A percentile compares a stretch with the other conserved stretches of the same genome.
Conservation (phyloP, 257 asterid species). For the Voacanga thouarsii region DNA sequence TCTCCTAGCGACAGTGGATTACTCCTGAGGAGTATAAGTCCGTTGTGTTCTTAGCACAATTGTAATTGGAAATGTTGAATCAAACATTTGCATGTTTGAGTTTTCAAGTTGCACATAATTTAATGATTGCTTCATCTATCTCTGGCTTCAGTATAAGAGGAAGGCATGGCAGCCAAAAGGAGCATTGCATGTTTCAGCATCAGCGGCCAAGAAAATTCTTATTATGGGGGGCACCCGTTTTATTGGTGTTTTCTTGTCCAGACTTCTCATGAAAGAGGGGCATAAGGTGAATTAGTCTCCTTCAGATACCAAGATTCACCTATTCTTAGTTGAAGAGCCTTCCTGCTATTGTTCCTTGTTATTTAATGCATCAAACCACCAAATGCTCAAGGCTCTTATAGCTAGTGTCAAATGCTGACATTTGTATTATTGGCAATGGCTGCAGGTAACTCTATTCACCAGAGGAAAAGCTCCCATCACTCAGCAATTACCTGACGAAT, state of each 20-base stretch:
- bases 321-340: neutral
- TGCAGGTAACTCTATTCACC: slow-evolving; percentile 93
- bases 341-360: neutral
- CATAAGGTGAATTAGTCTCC: slow-evolving; percentile 56
- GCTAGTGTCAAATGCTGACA: neutral
- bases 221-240: slow-evolving; percentile 99
- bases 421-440: neutral
- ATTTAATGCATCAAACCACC: neutral
- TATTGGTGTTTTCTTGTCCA: slow-evolving; percentile 83
- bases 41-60: neutral
- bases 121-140: slow-evolving; percentile 6
- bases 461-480: slow-evolving; percentile 97
- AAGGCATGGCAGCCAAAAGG: slow-evolving; percentile 60
- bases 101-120: neutral
- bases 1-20: neutral
- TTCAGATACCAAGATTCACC: neutral
- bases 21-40: neutral
- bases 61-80: neutral
- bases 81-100: neutral
- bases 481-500: slow-evolving; percentile 87
- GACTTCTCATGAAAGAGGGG: slow-evolving; percentile 96
- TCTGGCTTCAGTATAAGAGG: slow-evolving; percentile 56
- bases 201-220: slow-evolving; percentile 85
- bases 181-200: slow-evolving; percentile 59
- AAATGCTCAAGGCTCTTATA: neutral